phyloP scores from a whole-genome alignment of 768 basidiomycete species.

The Pisolithus orientalis region DNA sequence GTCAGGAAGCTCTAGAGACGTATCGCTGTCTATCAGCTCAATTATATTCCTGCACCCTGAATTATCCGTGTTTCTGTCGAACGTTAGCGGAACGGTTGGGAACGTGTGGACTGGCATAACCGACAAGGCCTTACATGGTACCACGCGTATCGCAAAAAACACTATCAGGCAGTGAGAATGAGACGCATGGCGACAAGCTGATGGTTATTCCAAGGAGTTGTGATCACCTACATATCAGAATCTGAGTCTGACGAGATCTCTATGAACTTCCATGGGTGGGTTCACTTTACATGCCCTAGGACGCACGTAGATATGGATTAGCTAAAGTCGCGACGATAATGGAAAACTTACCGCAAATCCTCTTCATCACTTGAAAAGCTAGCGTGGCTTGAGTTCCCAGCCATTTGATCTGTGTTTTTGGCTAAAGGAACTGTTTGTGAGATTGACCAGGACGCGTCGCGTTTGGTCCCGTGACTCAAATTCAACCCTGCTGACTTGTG shows the following conservation, averaged over 20 bases:
- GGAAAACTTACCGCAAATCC: too few species aligned
- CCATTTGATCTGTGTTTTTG: too few species aligned
- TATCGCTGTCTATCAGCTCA: conserved; percentile 27
- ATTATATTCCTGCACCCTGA: conserved; percentile 16
- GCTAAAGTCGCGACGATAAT: too few species aligned
- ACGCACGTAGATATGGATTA: background rate
- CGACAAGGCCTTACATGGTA: background rate
- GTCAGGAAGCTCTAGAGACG: conserved; percentile 17
- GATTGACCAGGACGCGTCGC: too few species aligned
- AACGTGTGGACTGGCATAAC: background rate
- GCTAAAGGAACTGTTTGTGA: too few species aligned
- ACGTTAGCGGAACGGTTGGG: too few species aligned
- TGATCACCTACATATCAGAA: conserved; percentile 28
- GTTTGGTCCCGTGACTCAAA: too few species aligned
- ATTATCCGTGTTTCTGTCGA: background rate
- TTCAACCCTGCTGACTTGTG: too few species aligned
- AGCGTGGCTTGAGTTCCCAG: too few species aligned
- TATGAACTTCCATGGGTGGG: conserved; percentile 34
- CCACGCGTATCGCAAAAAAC: background rate
- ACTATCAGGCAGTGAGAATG: background rate
- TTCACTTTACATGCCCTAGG: background rate
- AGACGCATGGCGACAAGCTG: background rate
- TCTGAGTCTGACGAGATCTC: conserved; percentile 50
- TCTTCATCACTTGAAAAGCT: too few species aligned
- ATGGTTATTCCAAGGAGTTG: background rate